These are phyloP conservation scores for Chaetomidium leptoderma DNA, from an alignment of 495 filamentous ascomycete species.

Conservation along the genomic window DNA sequence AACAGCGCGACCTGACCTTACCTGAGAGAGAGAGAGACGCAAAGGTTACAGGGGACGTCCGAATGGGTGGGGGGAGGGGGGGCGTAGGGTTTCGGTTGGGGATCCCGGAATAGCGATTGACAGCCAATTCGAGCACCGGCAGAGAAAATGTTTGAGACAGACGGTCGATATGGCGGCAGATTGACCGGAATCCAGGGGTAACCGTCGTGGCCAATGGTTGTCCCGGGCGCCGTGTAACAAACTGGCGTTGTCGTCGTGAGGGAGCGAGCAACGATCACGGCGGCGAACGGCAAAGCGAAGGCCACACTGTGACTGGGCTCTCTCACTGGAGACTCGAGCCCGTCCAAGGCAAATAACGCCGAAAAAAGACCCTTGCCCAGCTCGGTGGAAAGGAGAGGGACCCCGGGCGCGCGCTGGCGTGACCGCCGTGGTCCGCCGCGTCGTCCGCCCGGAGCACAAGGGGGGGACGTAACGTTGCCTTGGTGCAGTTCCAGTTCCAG, in stretches of 20 bases:
- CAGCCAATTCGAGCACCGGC: neutral
- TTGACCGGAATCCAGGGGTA: slow-evolving; percentile 10
- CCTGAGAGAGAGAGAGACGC: neutral
- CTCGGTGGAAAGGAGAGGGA: neutral
- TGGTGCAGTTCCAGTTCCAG: slow-evolving; percentile 11
- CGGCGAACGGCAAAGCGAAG: neutral
- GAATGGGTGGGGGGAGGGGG: neutral
- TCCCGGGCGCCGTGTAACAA: neutral
- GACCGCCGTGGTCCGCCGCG: slow-evolving; percentile 4
- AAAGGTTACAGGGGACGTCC: neutral
- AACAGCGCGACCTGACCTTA: slow-evolving; percentile 16
- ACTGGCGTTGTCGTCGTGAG: neutral
- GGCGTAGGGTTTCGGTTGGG: neutral
- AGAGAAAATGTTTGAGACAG: slow-evolving; percentile 7
- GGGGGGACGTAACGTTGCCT: slow-evolving; percentile 29
- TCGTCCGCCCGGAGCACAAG: slow-evolving; percentile 9
- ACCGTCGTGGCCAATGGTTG: neutral
- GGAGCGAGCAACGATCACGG: neutral
- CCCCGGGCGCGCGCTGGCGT: neutral
- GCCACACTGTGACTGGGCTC: neutral
- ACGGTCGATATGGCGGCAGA: slow-evolving; percentile 4
- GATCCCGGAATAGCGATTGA: neutral
- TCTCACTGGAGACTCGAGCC: neutral
- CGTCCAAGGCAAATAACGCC: neutral
- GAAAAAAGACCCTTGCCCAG: slow-evolving; percentile 1